These are phyloP conservation scores for Brassica cretica DNA, from an alignment of 345 rosid species.

Conservation along the genomic window DNA sequence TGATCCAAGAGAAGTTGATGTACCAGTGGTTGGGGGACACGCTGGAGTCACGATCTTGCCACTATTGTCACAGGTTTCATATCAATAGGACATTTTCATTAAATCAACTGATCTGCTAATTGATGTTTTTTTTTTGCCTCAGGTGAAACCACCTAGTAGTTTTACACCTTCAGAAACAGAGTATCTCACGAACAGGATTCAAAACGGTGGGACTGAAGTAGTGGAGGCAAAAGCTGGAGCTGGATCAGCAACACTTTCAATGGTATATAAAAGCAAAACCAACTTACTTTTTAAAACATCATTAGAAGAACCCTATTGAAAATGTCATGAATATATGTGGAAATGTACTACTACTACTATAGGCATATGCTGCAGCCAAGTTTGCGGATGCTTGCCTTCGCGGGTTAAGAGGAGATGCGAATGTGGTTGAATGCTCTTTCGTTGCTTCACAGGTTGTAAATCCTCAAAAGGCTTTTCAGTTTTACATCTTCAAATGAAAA, in stretches of 20 bases:
- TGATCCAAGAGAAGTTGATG: slow-evolving; percentile 93
- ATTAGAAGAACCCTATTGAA: no score
- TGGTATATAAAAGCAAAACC: slow-evolving; percentile 45
- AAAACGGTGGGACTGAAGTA: slow-evolving; percentile 87
- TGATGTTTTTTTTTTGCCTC: background rate
- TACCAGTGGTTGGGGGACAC: slow-evolving; percentile 99
- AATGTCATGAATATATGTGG: slow-evolving; percentile 1
- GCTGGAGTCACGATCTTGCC: slow-evolving; percentile 95
- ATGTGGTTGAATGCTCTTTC: slow-evolving; percentile 59
- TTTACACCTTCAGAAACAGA: slow-evolving; percentile 65
- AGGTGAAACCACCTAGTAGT: slow-evolving; percentile 74
- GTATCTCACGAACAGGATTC: slow-evolving; percentile 73
- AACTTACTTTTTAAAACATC: background rate
- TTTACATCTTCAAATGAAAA: background rate
- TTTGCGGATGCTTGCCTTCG: slow-evolving; percentile 84
- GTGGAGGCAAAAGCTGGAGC: slow-evolving; percentile 92
- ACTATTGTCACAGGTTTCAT: slow-evolving; percentile 76
- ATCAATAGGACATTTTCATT: background rate
- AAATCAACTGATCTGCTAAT: slow-evolving; percentile 1
- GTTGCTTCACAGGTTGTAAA: slow-evolving; percentile 65
- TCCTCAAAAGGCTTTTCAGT: background rate
- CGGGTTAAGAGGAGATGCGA: slow-evolving; percentile 75
- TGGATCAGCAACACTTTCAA: slow-evolving; percentile 81
- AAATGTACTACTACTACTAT: background rate
- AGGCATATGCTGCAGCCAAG: slow-evolving; percentile 87